A percentile compares a stretch with the other conserved stretches of the same genome.
Conservation (phyloP, 2,329 filamentous ascomycete genomes). For the Neoascochyta sp. region DNA sequence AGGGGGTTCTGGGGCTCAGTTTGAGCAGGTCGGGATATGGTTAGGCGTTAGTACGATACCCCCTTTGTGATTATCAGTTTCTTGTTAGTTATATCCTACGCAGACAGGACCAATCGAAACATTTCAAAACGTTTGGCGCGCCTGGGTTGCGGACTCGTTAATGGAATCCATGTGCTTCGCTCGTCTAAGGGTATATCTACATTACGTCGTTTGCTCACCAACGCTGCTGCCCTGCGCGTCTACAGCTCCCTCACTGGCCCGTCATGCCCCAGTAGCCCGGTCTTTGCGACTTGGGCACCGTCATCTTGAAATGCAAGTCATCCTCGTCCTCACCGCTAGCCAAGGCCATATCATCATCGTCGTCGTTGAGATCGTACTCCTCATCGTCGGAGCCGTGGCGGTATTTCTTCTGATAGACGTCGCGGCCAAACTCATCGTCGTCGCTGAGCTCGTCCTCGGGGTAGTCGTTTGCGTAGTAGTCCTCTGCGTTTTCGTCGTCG, state of each 20-base stretch:
- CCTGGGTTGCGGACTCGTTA: too few relatives aligned
- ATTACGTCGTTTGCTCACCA: too few relatives aligned
- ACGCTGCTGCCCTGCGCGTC: neutral
- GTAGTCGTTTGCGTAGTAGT: constrained; percentile 76
- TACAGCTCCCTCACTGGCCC: constrained; percentile 8
- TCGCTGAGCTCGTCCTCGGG: constrained; percentile 74
- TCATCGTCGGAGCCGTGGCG: constrained; percentile 42
- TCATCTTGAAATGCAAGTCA: constrained; percentile 29
- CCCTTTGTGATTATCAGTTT: constrained; percentile 1
- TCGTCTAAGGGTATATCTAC: too few relatives aligned
- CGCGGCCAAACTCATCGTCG: constrained; percentile 60
- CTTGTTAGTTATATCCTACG: too few relatives aligned
- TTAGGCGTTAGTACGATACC: constrained; percentile 8
- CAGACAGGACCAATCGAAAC: too few relatives aligned
- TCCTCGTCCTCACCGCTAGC: constrained; percentile 30
- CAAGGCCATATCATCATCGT: constrained; percentile 14
- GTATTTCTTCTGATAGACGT: constrained; percentile 42
- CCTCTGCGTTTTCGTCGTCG: constrained; percentile 66
- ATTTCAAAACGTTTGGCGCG: too few relatives aligned
- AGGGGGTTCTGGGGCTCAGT: neutral
- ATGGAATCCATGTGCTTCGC: too few relatives aligned
- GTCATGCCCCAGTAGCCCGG: constrained; percentile 25
- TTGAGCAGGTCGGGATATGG: neutral
- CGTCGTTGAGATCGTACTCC: constrained; percentile 24
- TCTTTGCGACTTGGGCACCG: constrained; percentile 19